These are phyloP conservation scores for Henckelia pumila DNA, from an alignment of 257 asterid genomes.

Conservation along the genomic window DNA sequence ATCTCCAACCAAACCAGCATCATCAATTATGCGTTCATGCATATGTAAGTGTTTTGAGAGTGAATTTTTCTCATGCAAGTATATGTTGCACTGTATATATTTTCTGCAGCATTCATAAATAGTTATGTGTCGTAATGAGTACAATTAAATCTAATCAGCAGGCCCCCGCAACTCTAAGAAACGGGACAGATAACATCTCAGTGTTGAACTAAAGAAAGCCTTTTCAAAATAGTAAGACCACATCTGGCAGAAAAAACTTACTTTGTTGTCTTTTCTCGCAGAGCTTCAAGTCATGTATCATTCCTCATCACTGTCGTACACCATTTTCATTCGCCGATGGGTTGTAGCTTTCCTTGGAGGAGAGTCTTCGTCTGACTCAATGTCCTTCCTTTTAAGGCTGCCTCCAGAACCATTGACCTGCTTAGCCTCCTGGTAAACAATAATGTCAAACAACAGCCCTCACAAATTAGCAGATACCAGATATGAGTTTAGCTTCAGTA, in stretches of 20 bases:
- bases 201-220: not conserved
- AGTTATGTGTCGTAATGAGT: not conserved
- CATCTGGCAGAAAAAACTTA: slow-evolving; percentile 19
- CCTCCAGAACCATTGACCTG: slow-evolving; percentile 59
- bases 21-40: not conserved
- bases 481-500: not conserved
- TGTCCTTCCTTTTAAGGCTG: slow-evolving; percentile 64
- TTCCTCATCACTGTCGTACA: slow-evolving; percentile 87
- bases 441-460: not conserved
- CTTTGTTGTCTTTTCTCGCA: slow-evolving; percentile 10
- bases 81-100: not conserved
- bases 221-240: slow-evolving; percentile 6
- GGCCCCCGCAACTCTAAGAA: not conserved
- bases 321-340: slow-evolving; percentile 87
- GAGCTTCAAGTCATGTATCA: slow-evolving; percentile 26
- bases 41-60: not conserved
- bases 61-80: not conserved
- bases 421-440: slow-evolving; percentile 62
- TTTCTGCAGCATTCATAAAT: not conserved
- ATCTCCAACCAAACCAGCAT: not conserved
- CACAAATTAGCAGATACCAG: not conserved
- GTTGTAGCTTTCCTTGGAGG: slow-evolving; percentile 72
- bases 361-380: slow-evolving; percentile 91
- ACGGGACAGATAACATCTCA: not conserved
- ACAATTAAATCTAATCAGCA: too few species aligned